These are phyloP conservation scores for Hypoxylon crocopeplum DNA, from an alignment of 495 filamentous ascomycete genomes.

Conservation along the genomic window DNA sequence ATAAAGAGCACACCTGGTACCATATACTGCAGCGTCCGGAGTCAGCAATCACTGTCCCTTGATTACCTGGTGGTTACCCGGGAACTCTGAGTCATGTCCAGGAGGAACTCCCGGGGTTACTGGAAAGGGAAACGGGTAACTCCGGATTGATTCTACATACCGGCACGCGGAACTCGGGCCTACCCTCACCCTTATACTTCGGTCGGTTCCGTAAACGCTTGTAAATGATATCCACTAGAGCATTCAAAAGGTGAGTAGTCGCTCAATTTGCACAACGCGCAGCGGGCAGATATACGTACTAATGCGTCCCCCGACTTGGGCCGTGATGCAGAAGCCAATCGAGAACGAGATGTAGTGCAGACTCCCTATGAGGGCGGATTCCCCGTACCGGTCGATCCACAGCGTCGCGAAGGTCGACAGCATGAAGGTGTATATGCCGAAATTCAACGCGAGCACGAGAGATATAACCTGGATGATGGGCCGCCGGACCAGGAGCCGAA, in stretches of 20 bases:
- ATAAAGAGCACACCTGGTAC: slow-evolving; percentile 62
- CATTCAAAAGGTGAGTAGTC: background rate
- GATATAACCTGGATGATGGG: slow-evolving; percentile 64
- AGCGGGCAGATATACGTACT: background rate
- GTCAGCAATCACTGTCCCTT: background rate
- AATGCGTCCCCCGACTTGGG: slow-evolving; percentile 52
- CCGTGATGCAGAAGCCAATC: slow-evolving; percentile 60
- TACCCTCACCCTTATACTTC: slow-evolving; percentile 51
- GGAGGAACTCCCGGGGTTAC: no score
- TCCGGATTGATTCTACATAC: background rate
- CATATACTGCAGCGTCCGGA: slow-evolving; percentile 46
- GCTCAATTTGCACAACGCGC: no score
- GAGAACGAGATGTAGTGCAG: slow-evolving; percentile 67
- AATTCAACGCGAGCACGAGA: slow-evolving; percentile 53
- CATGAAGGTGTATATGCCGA: slow-evolving; percentile 65
- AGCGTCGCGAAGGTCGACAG: slow-evolving; percentile 66
- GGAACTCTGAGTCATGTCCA: no score
- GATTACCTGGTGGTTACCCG: no score
- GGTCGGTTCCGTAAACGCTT: slow-evolving; percentile 20
- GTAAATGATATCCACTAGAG: slow-evolving; percentile 12
- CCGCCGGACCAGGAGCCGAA: slow-evolving; percentile 65
- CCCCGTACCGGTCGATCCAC: slow-evolving; percentile 59
- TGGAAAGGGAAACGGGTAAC: no score
- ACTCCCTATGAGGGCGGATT: slow-evolving; percentile 55
- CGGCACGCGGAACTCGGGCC: slow-evolving; percentile 66